Conservation (phyloP, 768 basidiomycete species). For the Collybiopsis luxurians region DNA sequence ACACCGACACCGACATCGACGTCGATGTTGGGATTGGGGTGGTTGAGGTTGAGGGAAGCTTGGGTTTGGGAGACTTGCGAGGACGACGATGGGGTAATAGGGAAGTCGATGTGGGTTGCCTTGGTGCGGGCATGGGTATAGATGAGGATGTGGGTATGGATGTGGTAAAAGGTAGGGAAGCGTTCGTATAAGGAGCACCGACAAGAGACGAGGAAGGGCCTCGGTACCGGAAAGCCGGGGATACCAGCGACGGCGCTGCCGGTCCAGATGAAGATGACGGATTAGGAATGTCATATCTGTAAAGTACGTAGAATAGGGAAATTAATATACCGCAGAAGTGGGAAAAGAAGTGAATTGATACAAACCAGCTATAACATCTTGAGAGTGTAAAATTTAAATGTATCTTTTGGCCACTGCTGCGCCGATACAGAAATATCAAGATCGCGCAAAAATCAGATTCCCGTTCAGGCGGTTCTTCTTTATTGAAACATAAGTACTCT, state of each 20-base stretch:
- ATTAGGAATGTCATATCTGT: constrained; percentile 87
- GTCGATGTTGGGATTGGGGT: no score
- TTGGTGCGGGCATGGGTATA: not conserved
- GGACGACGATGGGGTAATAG: not conserved
- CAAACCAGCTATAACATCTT: constrained; percentile 68
- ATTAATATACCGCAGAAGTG: no score
- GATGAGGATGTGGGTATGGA: no score
- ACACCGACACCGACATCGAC: no score
- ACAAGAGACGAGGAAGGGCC: constrained; percentile 66
- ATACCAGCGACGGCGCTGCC: not conserved
- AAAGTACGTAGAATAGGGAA: not conserved
- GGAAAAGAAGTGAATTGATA: constrained; percentile 22
- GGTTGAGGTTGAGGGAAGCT: no score
- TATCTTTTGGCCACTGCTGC: no score
- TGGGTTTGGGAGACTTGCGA: no score
- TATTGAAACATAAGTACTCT: no score
- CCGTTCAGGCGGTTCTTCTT: no score
- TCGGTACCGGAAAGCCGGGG: constrained; percentile 67
- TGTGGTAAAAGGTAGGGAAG: no score
- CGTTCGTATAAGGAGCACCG: constrained; percentile 40
- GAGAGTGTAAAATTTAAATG: no score
- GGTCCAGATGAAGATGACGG: not conserved
- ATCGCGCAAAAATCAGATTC: no score
- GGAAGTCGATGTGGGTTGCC: constrained; percentile 22
- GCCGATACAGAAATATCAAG: not conserved